Conservation (phyloP, 345 rosid species). For the Salix caprea region DNA sequence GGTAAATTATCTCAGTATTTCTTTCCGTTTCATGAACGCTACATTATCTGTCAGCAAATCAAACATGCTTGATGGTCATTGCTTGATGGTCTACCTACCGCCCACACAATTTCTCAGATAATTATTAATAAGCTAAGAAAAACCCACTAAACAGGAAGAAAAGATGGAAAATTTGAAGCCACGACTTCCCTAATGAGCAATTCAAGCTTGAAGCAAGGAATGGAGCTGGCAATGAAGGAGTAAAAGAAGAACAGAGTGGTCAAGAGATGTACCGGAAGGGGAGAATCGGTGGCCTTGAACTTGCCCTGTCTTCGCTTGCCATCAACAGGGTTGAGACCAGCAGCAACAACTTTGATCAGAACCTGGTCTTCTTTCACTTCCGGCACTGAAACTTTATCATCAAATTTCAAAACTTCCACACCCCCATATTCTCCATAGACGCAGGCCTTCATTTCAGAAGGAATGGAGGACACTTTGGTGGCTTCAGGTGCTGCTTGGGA, state of each 20-base stretch:
- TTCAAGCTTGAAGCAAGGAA: no score
- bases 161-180: not conserved
- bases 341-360: constrained; percentile 74
- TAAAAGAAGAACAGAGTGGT: not conserved
- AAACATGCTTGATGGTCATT: no score
- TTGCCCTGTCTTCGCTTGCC: constrained; percentile 82
- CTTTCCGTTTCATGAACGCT: no score
- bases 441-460: constrained; percentile 83
- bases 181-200: no score
- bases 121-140: not conserved
- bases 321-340: constrained; percentile 93
- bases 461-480: constrained; percentile 34
- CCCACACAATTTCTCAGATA: no score
- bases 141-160: not conserved
- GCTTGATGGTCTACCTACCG: no score
- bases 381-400: constrained; percentile 66
- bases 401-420: constrained; percentile 74
- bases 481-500: constrained; percentile 39
- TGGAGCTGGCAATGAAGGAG: no score
- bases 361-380: constrained; percentile 80
- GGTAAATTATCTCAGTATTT: no score
- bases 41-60: no score
- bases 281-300: constrained; percentile 90
- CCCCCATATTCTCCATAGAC: constrained; percentile 73
- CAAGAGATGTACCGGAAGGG: constrained; percentile 57